Conservation (phyloP, 129 eudicot species). For the Tagetes erecta region DNA sequence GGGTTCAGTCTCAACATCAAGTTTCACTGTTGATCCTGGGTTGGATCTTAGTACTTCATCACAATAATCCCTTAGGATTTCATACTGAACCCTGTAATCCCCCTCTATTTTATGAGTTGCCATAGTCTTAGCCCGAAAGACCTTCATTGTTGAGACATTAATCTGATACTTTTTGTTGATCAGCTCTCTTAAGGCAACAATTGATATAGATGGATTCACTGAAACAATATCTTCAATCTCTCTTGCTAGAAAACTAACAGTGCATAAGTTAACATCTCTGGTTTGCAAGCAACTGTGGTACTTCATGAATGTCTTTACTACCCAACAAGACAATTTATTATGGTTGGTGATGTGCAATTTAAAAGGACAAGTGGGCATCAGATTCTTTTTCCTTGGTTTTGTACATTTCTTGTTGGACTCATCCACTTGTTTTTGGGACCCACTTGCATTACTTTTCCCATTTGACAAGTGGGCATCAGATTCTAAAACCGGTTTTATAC, state of each 20-base stretch:
- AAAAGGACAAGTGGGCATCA: neutral
- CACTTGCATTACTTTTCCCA: neutral
- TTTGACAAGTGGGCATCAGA: neutral
- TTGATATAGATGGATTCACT: neutral
- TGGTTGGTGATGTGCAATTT: neutral
- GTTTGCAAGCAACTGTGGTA: neutral
- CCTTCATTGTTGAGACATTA: neutral
- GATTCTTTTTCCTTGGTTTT: neutral
- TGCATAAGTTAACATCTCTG: neutral
- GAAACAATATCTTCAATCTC: neutral
- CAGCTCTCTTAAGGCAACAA: neutral
- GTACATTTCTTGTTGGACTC: neutral
- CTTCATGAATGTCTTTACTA: neutral
- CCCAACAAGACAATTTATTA: neutral
- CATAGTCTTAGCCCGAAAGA: neutral
- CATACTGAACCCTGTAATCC: neutral
- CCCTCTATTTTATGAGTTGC: neutral
- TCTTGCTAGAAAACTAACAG: neutral
- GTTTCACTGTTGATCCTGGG: neutral
- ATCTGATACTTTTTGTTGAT: neutral
- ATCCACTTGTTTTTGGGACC: neutral
- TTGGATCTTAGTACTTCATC: neutral
- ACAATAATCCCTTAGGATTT: neutral
- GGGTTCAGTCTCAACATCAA: neutral
- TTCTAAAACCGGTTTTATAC: too few relatives aligned